phyloP scores from a whole-genome alignment of 306 rosid genomes.

The Ceratonia siliqua region DNA sequence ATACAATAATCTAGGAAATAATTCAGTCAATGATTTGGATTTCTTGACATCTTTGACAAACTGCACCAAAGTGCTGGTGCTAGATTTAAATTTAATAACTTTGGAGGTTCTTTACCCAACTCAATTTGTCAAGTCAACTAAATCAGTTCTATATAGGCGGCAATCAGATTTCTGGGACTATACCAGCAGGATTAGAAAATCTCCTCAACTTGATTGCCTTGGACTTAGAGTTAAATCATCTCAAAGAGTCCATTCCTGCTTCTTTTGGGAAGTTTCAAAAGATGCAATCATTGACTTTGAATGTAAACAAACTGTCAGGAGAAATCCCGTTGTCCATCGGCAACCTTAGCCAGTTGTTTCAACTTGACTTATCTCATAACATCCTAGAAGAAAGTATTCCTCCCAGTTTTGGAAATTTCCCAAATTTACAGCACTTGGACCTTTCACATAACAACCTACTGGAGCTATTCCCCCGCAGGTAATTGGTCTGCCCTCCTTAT shows the following conservation, averaged over 20 bases:
- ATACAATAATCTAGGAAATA: slow-evolving; percentile 39
- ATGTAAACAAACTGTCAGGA: slow-evolving; percentile 41
- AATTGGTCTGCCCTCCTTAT: slow-evolving; percentile 7
- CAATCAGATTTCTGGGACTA: slow-evolving; percentile 37
- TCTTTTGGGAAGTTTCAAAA: slow-evolving; percentile 37
- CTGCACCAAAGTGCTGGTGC: slow-evolving; percentile 31
- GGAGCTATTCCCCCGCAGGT: slow-evolving; percentile 41
- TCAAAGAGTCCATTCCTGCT: slow-evolving; percentile 41
- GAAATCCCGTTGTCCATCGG: slow-evolving; percentile 42
- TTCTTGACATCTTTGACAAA: slow-evolving; percentile 44
- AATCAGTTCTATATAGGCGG: slow-evolving; percentile 8
- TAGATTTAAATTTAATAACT: slow-evolving; percentile 35
- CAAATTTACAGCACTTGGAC: slow-evolving; percentile 22
- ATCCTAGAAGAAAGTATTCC: slow-evolving; percentile 50
- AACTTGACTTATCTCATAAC: slow-evolving; percentile 29
- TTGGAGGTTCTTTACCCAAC: slow-evolving; percentile 46
- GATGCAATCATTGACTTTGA: slow-evolving; percentile 27
- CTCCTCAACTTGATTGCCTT: slow-evolving; percentile 33
- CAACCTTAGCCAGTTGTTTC: slow-evolving; percentile 37
- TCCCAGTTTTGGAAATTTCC: slow-evolving; percentile 32
- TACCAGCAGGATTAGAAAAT: slow-evolving; percentile 38
- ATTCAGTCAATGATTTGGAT: slow-evolving; percentile 36
- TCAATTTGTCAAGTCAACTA: slow-evolving; percentile 45
- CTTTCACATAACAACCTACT: slow-evolving; percentile 34
- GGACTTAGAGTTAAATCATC: slow-evolving; percentile 5